Evolutionary conservation across 306 rosid species (phyloP).

Genomic region (Hippophae rhamnoides): DNA sequence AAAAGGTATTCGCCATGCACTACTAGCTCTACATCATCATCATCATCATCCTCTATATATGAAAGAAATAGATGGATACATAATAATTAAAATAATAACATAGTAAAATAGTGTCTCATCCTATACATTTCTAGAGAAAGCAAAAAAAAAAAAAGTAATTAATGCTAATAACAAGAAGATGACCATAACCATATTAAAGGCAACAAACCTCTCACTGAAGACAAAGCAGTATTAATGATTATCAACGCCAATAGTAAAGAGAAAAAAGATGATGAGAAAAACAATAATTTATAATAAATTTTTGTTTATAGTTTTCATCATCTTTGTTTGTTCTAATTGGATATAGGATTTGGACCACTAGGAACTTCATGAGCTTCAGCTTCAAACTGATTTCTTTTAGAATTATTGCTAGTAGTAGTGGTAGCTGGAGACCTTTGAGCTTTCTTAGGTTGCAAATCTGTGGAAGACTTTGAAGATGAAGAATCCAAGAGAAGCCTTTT

Average conservation of each 20-base stretch:
- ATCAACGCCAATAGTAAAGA: constrained; percentile 24
- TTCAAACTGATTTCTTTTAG: constrained; percentile 37
- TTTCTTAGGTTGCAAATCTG: constrained; percentile 38
- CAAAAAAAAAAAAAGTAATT: constrained; percentile 1
- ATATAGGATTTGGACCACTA: constrained; percentile 93
- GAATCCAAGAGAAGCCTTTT: constrained; percentile 34
- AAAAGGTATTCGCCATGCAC: too few relatives aligned
- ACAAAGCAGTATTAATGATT: constrained; percentile 38
- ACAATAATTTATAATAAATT: constrained; percentile 23
- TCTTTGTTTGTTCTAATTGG: constrained; percentile 32
- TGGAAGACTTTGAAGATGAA: constrained; percentile 20
- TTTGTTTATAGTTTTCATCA: constrained; percentile 23
- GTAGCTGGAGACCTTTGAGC: constrained; percentile 10
- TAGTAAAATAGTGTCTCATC: constrained; percentile 46
- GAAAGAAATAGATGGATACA: constrained; percentile 42
- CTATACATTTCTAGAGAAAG: constrained; percentile 65
- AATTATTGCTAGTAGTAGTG: neutral
- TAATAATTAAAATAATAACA: constrained; percentile 28
- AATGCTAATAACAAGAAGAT: constrained; percentile 27
- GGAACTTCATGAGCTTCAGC: constrained; percentile 91
- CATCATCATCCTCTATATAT: constrained; percentile 19
- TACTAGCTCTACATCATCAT: too few relatives aligned
- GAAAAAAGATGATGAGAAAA: constrained; percentile 25
- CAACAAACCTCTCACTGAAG: constrained; percentile 45
- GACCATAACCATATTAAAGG: constrained; percentile 15